Base-by-base conservation (phyloP, 192 early-diverging fungal species). In the Mortierella claussenii region DNA sequence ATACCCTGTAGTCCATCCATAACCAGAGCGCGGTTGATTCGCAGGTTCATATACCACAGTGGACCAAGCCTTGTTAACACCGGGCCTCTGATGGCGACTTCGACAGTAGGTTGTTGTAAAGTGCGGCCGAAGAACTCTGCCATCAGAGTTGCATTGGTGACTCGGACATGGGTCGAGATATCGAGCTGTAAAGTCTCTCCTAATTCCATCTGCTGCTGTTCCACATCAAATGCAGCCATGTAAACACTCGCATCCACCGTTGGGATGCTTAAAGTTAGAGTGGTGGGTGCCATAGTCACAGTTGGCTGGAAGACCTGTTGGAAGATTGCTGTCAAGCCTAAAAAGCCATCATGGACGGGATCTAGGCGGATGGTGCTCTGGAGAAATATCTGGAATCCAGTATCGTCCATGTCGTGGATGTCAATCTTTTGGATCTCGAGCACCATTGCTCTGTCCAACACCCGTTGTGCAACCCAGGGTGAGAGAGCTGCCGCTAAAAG, bases 341-440 rank as follows among this genome's bases (percentile, higher is more conserved):
- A 49, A 53, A 76, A 50, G 11, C 73, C 73, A 34, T 76, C 73
- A 3, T 66, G 52, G 30, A 44, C 1, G 11, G 64, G 20, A 44
- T 76, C 73, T 3, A 76, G 56, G 18, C 45, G 36, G 8, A 76
- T 34, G 12, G 58, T 61, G 13, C 63, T 67, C 46, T 56, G 15
- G 44, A 76, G 52, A 37, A 31, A 43, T 36, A 76, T 57, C 52
- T 76, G 73, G 54, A 76, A 76, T 40, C 73, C 73, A 11, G 73
- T 51, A 17, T 76, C 28, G 31, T 76, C 73, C 65, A 67, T 57
- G 4, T 76, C 64, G 12, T 57, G 43, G 11, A 76, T 76, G 21
- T 56, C 54, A 32, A 65, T 55, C 51, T 55, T 34, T 26, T 76
- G 57, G 24, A 76, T 76, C 40, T 76, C 59, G 17, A 76, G 58